A percentile compares a stretch with the other conserved stretches of the same genome.
Conservation (phyloP, 306 rosid species). For the Casuarina glauca region DNA sequence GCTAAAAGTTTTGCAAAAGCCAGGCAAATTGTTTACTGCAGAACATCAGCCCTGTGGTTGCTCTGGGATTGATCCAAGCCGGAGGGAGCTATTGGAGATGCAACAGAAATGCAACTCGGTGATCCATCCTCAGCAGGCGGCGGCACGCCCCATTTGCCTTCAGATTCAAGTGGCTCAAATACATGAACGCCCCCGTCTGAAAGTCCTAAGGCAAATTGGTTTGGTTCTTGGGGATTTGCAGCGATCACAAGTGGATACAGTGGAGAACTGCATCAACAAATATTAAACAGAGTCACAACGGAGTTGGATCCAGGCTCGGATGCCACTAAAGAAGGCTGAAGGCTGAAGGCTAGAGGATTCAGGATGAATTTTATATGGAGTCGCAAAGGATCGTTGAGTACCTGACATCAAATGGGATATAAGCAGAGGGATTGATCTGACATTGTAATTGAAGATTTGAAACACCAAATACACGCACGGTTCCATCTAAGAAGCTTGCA, state of each 20-base stretch:
- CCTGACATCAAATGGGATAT: conserved; percentile 79
- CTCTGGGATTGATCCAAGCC: conserved; percentile 53
- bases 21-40: background rate
- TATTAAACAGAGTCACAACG: background rate
- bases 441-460: conserved; percentile 58
- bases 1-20: background rate
- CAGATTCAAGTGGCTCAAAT: conserved; percentile 64
- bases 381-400: conserved; percentile 24
- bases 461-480: conserved; percentile 50
- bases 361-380: background rate
- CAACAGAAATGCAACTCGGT: conserved; percentile 40
- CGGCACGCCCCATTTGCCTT: conserved; percentile 64
- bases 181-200: conserved; percentile 61
- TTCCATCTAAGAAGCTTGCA: conserved; percentile 61
- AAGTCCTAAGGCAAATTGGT: conserved; percentile 61
- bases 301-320: background rate
- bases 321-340: background rate
- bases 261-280: conserved; percentile 31
- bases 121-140: conserved; percentile 64
- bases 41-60: conserved; percentile 41
- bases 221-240: conserved; percentile 65
- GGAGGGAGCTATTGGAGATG: conserved; percentile 44
- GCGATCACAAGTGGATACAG: conserved; percentile 58
- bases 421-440: conserved; percentile 62
- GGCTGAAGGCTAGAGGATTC: background rate